Conservation (phyloP, 176 grass and related monocot species). For the Luzula sylvatica region DNA sequence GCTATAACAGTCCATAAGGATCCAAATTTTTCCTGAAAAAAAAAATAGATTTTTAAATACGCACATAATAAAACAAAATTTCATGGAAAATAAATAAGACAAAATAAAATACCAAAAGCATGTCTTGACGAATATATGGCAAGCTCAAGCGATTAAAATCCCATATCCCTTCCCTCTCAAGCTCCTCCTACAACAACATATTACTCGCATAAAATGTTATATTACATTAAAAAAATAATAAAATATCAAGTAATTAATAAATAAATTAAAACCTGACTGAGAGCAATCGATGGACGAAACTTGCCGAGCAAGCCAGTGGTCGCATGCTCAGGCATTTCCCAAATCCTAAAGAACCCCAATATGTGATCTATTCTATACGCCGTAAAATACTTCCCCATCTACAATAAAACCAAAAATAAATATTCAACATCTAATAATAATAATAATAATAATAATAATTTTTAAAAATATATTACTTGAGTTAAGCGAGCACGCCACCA, state of each 20-base stretch:
- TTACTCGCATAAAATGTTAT: too few relatives aligned
- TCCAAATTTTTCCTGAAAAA: slow-evolving; percentile 81
- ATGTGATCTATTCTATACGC: slow-evolving; percentile 99
- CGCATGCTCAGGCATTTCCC: slow-evolving; percentile 95
- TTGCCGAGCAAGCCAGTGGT: slow-evolving; percentile 85
- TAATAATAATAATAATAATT: slow-evolving; percentile 19
- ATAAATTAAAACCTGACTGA: slow-evolving; percentile 70
- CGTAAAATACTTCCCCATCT: slow-evolving; percentile 97
- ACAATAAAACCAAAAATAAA: slow-evolving; percentile 16
- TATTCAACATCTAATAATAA: slow-evolving; percentile 9
- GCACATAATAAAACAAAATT: background rate
- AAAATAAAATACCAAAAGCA: slow-evolving; percentile 48
- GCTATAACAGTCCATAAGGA: slow-evolving; percentile 72
- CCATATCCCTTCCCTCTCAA: slow-evolving; percentile 87
- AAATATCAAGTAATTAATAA: background rate
- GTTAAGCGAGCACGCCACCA: slow-evolving; percentile 92
- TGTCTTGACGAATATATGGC: slow-evolving; percentile 73
- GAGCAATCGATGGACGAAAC: slow-evolving; percentile 92
- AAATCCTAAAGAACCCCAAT: slow-evolving; percentile 99
- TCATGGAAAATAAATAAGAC: background rate
- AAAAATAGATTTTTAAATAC: background rate
- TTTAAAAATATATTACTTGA: slow-evolving; percentile 44
- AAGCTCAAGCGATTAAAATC: slow-evolving; percentile 91
- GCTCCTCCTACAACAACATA: slow-evolving; percentile 53
- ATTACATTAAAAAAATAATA: background rate